Evolutionary conservation across 805 yeast species (phyloP).

Genomic region (Millerozyma acaciae): DNA sequence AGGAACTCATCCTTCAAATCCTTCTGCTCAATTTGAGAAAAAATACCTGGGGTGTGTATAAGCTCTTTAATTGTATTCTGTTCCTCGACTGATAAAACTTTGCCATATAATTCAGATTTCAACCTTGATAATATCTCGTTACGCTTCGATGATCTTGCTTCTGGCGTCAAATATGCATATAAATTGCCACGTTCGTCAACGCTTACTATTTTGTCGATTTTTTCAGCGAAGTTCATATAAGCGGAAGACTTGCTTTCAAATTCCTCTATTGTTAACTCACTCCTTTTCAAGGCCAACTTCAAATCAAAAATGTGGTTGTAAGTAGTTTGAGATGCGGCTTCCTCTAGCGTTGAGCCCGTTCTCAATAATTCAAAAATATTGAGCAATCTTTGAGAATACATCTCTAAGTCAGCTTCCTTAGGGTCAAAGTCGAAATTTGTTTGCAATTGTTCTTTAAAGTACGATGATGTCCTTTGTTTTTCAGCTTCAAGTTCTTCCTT

Average conservation of each 20-base stretch:
- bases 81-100: slow-evolving; percentile 30
- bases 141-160: slow-evolving; percentile 20
- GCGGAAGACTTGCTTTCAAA: slow-evolving; percentile 15
- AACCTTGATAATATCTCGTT: slow-evolving; percentile 18
- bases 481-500: slow-evolving; percentile 41
- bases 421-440: slow-evolving; percentile 28
- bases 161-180: slow-evolving; percentile 32
- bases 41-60: slow-evolving; percentile 41
- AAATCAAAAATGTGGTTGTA: slow-evolving; percentile 44
- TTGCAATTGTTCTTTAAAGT: slow-evolving; percentile 10
- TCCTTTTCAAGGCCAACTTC: slow-evolving; percentile 36
- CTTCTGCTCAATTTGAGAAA: slow-evolving; percentile 32
- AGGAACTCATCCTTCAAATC: slow-evolving; percentile 46
- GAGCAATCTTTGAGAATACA: slow-evolving; percentile 46
- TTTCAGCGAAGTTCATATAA: slow-evolving; percentile 35
- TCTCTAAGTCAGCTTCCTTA: slow-evolving; percentile 14
- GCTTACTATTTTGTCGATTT: slow-evolving; percentile 43
- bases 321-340: slow-evolving; percentile 59
- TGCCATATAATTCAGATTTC: slow-evolving; percentile 15
- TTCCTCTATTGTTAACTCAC: slow-evolving; percentile 30
- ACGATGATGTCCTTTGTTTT: slow-evolving; percentile 13
- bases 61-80: slow-evolving; percentile 40
- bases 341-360: slow-evolving; percentile 52
- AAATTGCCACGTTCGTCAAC: slow-evolving; percentile 45
- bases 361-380: slow-evolving; percentile 43